Evolutionary conservation across 768 basidiomycete species (phyloP).

Genomic region (Leccinum barrowsii): DNA sequence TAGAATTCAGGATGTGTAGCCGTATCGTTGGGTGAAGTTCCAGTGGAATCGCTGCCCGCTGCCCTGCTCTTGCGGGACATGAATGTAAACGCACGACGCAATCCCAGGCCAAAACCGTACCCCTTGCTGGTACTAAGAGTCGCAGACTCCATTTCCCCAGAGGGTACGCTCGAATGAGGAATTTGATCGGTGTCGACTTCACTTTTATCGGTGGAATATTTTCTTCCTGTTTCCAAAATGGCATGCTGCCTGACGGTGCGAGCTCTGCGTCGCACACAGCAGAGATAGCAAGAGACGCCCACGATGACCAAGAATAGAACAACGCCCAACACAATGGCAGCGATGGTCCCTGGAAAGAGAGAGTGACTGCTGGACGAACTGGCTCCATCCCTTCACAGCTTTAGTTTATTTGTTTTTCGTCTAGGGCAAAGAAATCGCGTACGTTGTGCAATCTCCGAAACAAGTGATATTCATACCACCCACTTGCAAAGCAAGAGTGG

Average conservation of each 20-base stretch:
- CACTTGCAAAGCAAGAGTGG: slow-evolving; percentile 45
- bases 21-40: slow-evolving; percentile 9
- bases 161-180: slow-evolving; percentile 6
- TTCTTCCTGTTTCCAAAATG: not conserved
- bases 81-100: slow-evolving; percentile 27
- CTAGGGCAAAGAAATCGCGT: slow-evolving; percentile 15
- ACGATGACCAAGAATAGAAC: slow-evolving; percentile 49
- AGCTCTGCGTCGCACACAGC: slow-evolving; percentile 46
- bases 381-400: slow-evolving; percentile 17
- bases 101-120: slow-evolving; percentile 33
- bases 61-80: slow-evolving; percentile 21
- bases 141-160: slow-evolving; percentile 25
- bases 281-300: slow-evolving; percentile 41
- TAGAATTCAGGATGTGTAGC: slow-evolving; percentile 17
- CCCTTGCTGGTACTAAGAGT: slow-evolving; percentile 32
- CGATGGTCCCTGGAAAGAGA: slow-evolving; percentile 55
- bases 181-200: slow-evolving; percentile 10
- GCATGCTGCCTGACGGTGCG: slow-evolving; percentile 23
- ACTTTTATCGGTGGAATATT: not conserved
- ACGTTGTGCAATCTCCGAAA: slow-evolving; percentile 33
- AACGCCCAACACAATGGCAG: slow-evolving; percentile 58
- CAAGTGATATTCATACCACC: slow-evolving; percentile 50
- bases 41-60: slow-evolving; percentile 18
- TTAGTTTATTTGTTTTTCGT: not conserved
- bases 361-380: slow-evolving; percentile 18